Conservation (phyloP, 352 stramenopile genomes). For the Pythium chondricola region DNA sequence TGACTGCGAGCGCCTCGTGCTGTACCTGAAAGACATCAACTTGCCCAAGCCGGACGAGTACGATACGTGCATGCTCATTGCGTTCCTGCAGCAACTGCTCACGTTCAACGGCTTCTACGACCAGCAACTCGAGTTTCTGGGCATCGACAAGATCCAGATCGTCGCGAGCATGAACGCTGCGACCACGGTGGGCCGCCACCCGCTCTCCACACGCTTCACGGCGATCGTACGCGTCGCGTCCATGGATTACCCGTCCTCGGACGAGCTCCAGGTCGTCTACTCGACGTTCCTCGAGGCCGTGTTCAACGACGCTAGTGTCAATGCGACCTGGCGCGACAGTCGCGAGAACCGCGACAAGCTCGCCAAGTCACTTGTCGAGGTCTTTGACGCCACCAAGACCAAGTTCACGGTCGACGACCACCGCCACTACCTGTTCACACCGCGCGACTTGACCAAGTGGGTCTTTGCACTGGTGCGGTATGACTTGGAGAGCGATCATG, state of each 20-base stretch:
- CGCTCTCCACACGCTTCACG: slow-evolving; percentile 91
- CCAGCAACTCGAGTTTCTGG: slow-evolving; percentile 91
- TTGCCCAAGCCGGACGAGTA: slow-evolving; percentile 93
- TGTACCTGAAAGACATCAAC: slow-evolving; percentile 97
- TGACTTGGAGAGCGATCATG: slow-evolving; percentile 81
- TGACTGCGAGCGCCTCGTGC: slow-evolving; percentile 88
- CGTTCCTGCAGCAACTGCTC: slow-evolving; percentile 94
- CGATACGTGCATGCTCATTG: slow-evolving; percentile 95
- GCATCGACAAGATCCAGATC: slow-evolving; percentile 92
- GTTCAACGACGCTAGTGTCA: slow-evolving; percentile 39
- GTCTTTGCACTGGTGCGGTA: slow-evolving; percentile 87
- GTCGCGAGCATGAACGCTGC: slow-evolving; percentile 93
- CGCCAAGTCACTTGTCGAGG: slow-evolving; percentile 83
- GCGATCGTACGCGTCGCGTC: slow-evolving; percentile 90
- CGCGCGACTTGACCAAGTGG: slow-evolving; percentile 90
- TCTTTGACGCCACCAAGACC: slow-evolving; percentile 84
- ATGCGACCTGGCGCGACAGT: slow-evolving; percentile 41
- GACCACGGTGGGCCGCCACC: slow-evolving; percentile 89
- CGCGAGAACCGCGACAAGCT: slow-evolving; percentile 73
- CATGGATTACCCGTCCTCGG: slow-evolving; percentile 89
- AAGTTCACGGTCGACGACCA: slow-evolving; percentile 93
- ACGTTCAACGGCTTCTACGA: slow-evolving; percentile 97
- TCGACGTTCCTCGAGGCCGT: slow-evolving; percentile 83
- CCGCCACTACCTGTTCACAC: slow-evolving; percentile 94
- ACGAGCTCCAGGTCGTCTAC: slow-evolving; percentile 89